Conservation (phyloP, 805 yeast species). For the Yueomyces sp. region DNA sequence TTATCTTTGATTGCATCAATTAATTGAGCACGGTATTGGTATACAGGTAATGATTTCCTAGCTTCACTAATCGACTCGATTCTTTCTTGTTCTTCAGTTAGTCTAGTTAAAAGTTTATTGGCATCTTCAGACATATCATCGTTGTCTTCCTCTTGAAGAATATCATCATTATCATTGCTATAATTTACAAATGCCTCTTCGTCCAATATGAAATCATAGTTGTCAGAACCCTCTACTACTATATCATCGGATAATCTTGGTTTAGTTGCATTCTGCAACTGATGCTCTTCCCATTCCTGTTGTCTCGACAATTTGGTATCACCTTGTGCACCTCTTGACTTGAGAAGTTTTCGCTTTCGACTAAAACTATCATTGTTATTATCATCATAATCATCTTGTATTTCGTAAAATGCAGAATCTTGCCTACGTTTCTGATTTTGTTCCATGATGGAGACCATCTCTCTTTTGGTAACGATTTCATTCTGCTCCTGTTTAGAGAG, state of each 20-base stretch:
- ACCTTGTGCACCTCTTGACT: constrained; percentile 16
- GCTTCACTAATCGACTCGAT: constrained; percentile 31
- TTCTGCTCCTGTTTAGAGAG: constrained; percentile 34
- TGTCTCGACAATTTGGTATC: constrained; percentile 16
- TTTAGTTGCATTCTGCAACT: constrained; percentile 15
- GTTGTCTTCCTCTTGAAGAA: constrained; percentile 20
- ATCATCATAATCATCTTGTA: constrained; percentile 47
- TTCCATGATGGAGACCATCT: constrained; percentile 6
- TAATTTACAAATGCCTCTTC: constrained; percentile 47
- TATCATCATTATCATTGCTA: constrained; percentile 28
- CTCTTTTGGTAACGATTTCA: constrained; percentile 39
- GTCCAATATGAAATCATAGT: constrained; percentile 70
- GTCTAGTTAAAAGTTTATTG: constrained; percentile 6
- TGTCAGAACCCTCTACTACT: constrained; percentile 18
- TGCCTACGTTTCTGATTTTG: background rate
- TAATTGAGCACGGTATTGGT: constrained; percentile 43
- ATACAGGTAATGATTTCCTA: constrained; percentile 66
- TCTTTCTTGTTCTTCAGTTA: constrained; percentile 18
- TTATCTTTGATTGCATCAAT: constrained; percentile 44
- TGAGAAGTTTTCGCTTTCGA: constrained; percentile 35
- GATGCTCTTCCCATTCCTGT: constrained; percentile 24
- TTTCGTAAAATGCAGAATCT: constrained; percentile 22
- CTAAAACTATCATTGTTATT: constrained; percentile 5
- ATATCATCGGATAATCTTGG: constrained; percentile 15
- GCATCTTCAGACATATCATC: constrained; percentile 23